Conservation (phyloP, 2,329 filamentous ascomycete species). For the Hortaea sp. region DNA sequence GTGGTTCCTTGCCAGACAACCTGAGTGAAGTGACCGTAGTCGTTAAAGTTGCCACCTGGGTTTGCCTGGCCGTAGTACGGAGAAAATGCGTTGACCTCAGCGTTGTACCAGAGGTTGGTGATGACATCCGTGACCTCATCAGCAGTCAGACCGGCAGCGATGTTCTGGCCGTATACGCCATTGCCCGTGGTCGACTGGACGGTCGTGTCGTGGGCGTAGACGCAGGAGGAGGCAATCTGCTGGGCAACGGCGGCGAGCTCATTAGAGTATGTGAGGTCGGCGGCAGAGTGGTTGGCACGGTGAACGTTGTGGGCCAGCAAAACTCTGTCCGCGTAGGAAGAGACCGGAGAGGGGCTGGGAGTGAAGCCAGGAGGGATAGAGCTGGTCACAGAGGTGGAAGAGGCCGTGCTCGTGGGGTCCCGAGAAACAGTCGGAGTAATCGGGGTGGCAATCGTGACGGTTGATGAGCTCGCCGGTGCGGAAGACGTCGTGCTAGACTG, state of each 20-base stretch:
- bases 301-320: constrained; percentile 76
- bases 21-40: constrained; percentile 68
- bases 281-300: constrained; percentile 64
- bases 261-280: constrained; percentile 54
- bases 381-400: not conserved
- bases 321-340: constrained; percentile 30
- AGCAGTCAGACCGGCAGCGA: constrained; percentile 54
- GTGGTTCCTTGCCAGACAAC: constrained; percentile 58
- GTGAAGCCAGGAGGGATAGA: not conserved
- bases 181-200: constrained; percentile 42
- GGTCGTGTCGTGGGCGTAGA: constrained; percentile 61
- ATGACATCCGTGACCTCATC: constrained; percentile 56
- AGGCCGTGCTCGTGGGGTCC: not conserved
- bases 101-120: constrained; percentile 82
- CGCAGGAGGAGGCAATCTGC: constrained; percentile 55
- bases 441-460: constrained; percentile 5
- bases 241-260: constrained; percentile 54
- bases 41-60: constrained; percentile 51
- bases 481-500: too few species aligned
- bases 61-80: constrained; percentile 47
- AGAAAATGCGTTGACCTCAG: constrained; percentile 52
- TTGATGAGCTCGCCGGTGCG: not conserved
- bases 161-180: constrained; percentile 80
- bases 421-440: constrained; percentile 3
- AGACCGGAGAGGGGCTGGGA: not conserved